A percentile compares a stretch with the other conserved stretches of the same genome.
These are phyloP conservation scores for Erysimum cheiranthoides DNA, from an alignment of 345 rosid genomes.

Conservation along the genomic window DNA sequence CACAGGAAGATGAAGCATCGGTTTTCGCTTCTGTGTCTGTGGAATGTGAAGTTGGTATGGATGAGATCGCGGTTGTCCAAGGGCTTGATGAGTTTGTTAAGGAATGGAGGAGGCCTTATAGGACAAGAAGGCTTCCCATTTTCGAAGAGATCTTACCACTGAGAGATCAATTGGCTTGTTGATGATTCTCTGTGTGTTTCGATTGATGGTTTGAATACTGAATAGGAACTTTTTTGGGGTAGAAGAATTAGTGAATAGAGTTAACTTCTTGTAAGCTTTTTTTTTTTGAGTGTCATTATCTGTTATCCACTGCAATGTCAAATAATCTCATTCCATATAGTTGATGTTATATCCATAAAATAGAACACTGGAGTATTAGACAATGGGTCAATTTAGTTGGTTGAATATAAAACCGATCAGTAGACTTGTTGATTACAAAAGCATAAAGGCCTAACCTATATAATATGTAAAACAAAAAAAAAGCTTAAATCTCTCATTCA, in stretches of 20 bases:
- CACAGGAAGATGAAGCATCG: constrained; percentile 16
- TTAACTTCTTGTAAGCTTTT: constrained; percentile 45
- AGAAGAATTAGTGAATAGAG: constrained; percentile 21
- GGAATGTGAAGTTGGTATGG: constrained; percentile 49
- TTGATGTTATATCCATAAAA: constrained; percentile 5
- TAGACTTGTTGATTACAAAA: constrained; percentile 15
- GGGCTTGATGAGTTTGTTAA: constrained; percentile 72
- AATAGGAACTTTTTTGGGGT: constrained; percentile 12
- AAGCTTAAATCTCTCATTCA: constrained; percentile 8
- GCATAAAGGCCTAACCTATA: constrained; percentile 26
- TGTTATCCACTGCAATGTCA: not conserved
- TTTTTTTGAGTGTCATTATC: constrained; percentile 9
- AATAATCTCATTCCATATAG: constrained; percentile 5
- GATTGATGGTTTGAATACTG: constrained; percentile 21
- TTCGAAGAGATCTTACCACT: constrained; percentile 86
- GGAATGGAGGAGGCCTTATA: constrained; percentile 61
- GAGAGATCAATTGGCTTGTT: constrained; percentile 86
- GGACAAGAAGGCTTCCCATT: constrained; percentile 81
- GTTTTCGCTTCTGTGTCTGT: constrained; percentile 17
- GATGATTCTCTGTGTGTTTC: constrained; percentile 43
- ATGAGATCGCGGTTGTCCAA: constrained; percentile 54
- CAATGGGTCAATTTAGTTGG: not conserved
- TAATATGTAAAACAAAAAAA: not conserved
- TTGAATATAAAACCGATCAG: not conserved
- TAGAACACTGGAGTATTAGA: not conserved